Percentiles rank a stretch among this genome's conserved stretches.
Evolutionary conservation across 2,329 filamentous ascomycete genomes (phyloP).

Genomic region (Trichoderma koningii): DNA sequence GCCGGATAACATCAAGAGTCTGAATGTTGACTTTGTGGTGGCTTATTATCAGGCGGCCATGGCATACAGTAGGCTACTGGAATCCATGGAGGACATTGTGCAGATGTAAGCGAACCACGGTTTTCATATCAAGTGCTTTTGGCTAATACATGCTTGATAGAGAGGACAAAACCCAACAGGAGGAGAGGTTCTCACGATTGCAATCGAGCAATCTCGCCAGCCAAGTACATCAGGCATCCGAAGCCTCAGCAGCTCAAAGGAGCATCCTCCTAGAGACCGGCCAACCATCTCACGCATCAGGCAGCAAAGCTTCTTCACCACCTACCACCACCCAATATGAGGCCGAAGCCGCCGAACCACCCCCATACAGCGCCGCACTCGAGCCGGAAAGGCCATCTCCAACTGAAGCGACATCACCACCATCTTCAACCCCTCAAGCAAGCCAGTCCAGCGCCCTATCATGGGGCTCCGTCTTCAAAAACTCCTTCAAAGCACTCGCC

Average conservation of each 20-base stretch:
- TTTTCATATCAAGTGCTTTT: accelerated
- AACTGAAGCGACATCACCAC: conserved; percentile 8
- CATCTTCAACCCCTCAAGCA: conserved; percentile 20
- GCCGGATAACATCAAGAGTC: conserved; percentile 30
- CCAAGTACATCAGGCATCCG: conserved; percentile 30
- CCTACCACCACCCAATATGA: conserved; percentile 28
- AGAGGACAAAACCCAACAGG: conserved; percentile 34
- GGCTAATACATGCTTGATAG: neutral
- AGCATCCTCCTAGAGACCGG: conserved; percentile 29
- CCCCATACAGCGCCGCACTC: conserved; percentile 30
- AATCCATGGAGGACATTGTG: conserved; percentile 32
- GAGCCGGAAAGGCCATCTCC: neutral
- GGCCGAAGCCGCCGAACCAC: conserved; percentile 30
- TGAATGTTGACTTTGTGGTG: conserved; percentile 36
- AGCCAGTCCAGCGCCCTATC: conserved; percentile 27
- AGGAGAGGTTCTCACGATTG: conserved; percentile 31
- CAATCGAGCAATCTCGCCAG: conserved; percentile 31
- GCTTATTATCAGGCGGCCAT: conserved; percentile 32
- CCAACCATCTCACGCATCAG: neutral
- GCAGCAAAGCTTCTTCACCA: conserved; percentile 14
- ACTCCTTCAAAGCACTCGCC: conserved; percentile 43
- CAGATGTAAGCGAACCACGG: conserved; percentile 28
- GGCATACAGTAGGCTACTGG: conserved; percentile 29
- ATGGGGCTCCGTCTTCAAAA: conserved; percentile 37
- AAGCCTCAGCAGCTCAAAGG: conserved; percentile 28